These are phyloP conservation scores for Gnomoniopsis sp. DNA, from an alignment of 2,329 filamentous ascomycete species.

Conservation along the genomic window DNA sequence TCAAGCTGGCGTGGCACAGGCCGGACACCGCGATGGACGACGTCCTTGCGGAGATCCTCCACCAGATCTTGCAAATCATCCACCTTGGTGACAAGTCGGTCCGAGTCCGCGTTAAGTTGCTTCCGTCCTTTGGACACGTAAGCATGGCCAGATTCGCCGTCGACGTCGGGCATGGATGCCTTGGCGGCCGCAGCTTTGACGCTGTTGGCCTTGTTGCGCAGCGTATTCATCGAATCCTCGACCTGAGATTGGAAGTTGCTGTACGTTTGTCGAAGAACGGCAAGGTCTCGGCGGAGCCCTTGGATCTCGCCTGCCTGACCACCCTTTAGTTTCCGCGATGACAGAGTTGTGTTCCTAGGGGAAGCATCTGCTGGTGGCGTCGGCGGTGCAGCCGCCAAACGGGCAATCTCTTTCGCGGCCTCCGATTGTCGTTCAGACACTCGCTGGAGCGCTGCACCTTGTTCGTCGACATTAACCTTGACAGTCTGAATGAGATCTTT, in stretches of 20 bases:
- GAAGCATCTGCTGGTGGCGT: constrained; percentile 43
- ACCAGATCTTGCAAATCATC: constrained; percentile 97
- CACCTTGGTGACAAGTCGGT: constrained; percentile 84
- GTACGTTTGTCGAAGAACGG: constrained; percentile 89
- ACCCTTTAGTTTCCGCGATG: constrained; percentile 45
- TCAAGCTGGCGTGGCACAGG: constrained; percentile 89
- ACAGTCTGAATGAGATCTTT: constrained; percentile 83
- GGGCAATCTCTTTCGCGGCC: constrained; percentile 79
- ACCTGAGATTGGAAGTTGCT: constrained; percentile 87
- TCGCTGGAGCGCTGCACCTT: constrained; percentile 75
- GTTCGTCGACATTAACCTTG: constrained; percentile 77
- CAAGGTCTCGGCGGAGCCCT: constrained; percentile 79
- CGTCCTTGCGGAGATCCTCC: constrained; percentile 95
- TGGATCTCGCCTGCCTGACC: constrained; percentile 76
- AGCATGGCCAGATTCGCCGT: constrained; percentile 75
- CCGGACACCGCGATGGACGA: constrained; percentile 87
- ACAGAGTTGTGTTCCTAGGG: constrained; percentile 37
- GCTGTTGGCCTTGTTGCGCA: constrained; percentile 75
- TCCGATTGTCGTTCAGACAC: constrained; percentile 91
- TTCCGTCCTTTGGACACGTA: constrained; percentile 89
- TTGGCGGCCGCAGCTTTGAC: constrained; percentile 76
- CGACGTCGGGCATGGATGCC: constrained; percentile 65
- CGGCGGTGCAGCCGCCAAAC: constrained; percentile 46
- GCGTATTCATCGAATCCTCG: constrained; percentile 77
- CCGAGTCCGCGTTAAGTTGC: constrained; percentile 79